A percentile compares a stretch with the other conserved stretches of the same genome.
Conservation (phyloP, 768 basidiomycete species). For the Pholiota conissans region DNA sequence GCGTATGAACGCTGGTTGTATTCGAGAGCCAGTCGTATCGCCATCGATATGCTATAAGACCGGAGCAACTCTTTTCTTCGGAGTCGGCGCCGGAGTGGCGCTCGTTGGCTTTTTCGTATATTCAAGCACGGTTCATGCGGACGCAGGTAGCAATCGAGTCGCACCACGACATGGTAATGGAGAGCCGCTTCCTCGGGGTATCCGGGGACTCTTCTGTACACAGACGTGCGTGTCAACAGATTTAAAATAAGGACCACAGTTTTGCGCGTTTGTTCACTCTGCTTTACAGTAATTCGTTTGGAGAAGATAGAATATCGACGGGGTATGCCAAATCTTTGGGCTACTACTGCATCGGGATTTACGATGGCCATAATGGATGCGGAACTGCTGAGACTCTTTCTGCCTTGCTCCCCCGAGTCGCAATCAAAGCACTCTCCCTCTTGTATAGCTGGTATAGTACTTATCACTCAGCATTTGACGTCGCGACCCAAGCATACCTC, state of each 20-base stretch:
- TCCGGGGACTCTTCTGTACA: not conserved
- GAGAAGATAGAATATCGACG: slow-evolving; percentile 11
- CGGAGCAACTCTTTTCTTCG: too few species aligned
- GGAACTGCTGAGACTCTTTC: slow-evolving; percentile 32
- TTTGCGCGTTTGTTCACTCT: not conserved
- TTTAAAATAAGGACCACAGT: too few species aligned
- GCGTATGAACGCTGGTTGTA: too few species aligned
- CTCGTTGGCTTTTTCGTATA: not conserved
- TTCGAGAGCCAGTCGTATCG: too few species aligned
- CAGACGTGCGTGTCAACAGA: not conserved
- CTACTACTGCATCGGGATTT: slow-evolving; percentile 27
- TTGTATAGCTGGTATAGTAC: slow-evolving; percentile 20
- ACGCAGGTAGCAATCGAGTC: too few species aligned
- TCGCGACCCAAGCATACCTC: too few species aligned
- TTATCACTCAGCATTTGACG: too few species aligned
- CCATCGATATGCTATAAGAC: too few species aligned
- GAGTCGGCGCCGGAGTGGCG: too few species aligned
- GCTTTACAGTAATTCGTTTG: not conserved
- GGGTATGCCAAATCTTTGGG: slow-evolving; percentile 18
- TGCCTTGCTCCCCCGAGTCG: slow-evolving; percentile 27
- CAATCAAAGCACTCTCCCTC: slow-evolving; percentile 24
- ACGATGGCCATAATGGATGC: slow-evolving; percentile 32
- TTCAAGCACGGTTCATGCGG: not conserved
- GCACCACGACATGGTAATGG: too few species aligned
- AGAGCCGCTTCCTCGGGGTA: not conserved